Conservation (phyloP, 176 grass and related monocot species). For the Paspalum notatum region DNA sequence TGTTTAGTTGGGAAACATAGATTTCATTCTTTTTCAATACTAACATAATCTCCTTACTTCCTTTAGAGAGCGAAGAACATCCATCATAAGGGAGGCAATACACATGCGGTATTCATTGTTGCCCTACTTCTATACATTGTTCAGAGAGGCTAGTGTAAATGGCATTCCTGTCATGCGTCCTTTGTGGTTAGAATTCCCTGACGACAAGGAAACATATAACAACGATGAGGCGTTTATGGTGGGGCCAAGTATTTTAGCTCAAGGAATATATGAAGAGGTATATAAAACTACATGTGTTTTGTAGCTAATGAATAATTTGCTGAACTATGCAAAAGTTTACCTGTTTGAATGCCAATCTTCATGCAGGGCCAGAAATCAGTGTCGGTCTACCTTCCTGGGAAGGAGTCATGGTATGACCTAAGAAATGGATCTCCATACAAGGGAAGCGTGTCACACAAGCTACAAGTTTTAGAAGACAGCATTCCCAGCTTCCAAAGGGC, state of each 20-base stretch:
- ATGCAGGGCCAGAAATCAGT: conserved; percentile 71
- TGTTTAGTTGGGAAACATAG: conserved; percentile 16
- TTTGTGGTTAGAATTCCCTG: conserved; percentile 94
- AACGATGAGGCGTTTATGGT: conserved; percentile 94
- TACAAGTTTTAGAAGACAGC: conserved; percentile 83
- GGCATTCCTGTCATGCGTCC: conserved; percentile 94
- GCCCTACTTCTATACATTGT: conserved; percentile 93
- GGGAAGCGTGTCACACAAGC: conserved; percentile 68
- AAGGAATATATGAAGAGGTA: conserved; percentile 91
- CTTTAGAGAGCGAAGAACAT: conserved; percentile 78
- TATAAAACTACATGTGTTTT: conserved; percentile 20
- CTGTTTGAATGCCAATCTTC: conserved; percentile 24
- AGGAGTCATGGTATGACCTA: conserved; percentile 71
- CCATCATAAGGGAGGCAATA: conserved; percentile 88
- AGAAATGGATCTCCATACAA: conserved; percentile 72
- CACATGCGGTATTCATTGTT: conserved; percentile 82
- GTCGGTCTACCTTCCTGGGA: conserved; percentile 84
- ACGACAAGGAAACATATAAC: conserved; percentile 91
- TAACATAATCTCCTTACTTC: conserved; percentile 33
- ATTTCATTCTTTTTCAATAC: conserved; percentile 9
- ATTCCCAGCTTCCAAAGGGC: conserved; percentile 88
- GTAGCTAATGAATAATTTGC: conserved; percentile 29
- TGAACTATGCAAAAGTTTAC: background rate
- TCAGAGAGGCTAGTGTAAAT: conserved; percentile 84
- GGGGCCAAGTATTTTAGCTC: conserved; percentile 71